Conservation (phyloP, 2,329 filamentous ascomycete species). For the Ascochyta viciae-villosae region DNA sequence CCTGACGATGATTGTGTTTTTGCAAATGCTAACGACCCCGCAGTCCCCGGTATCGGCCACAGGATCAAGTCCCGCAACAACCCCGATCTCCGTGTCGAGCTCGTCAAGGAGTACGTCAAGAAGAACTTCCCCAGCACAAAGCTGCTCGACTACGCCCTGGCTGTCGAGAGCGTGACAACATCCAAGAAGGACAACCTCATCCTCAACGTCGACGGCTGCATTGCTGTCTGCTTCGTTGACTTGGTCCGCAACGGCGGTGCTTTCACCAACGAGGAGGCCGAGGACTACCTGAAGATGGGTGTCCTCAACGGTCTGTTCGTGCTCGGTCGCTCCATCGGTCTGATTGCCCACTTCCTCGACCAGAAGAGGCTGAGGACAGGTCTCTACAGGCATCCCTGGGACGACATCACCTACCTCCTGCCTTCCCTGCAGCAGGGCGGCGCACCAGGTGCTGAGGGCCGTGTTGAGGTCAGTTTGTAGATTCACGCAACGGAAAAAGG, state of each 20-base stretch:
- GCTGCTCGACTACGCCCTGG: slow-evolving; percentile 97
- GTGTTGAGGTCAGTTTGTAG: slow-evolving; percentile 52
- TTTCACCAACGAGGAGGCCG: slow-evolving; percentile 93
- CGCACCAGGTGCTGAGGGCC: slow-evolving; percentile 50
- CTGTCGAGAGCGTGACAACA: slow-evolving; percentile 96
- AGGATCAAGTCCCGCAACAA: slow-evolving; percentile 99
- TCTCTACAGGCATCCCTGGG: slow-evolving; percentile 97
- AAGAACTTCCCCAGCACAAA: slow-evolving; percentile 98
- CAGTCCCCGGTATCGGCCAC: slow-evolving; percentile 95
- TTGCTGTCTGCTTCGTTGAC: slow-evolving; percentile 99
- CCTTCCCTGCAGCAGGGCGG: slow-evolving; percentile 47
- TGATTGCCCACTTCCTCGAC: slow-evolving; percentile 99
- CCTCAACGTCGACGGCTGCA: slow-evolving; percentile 97
- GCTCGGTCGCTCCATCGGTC: slow-evolving; percentile 93
- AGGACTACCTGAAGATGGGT: slow-evolving; percentile 99
- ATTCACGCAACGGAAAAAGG: slow-evolving; percentile 29
- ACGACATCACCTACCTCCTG: slow-evolving; percentile 52
- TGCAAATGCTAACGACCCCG: slow-evolving; percentile 24
- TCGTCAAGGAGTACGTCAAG: slow-evolving; percentile 98
- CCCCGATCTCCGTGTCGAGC: slow-evolving; percentile 98
- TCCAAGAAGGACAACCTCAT: slow-evolving; percentile 99
- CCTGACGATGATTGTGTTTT: not conserved
- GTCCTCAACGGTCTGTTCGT: slow-evolving; percentile 99
- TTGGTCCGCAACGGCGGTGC: slow-evolving; percentile 97
- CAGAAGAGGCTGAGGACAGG: slow-evolving; percentile 99